These are phyloP conservation scores for Fragilaria radians DNA, from an alignment of 108 stramenopile genomes.

Conservation along the genomic window DNA sequence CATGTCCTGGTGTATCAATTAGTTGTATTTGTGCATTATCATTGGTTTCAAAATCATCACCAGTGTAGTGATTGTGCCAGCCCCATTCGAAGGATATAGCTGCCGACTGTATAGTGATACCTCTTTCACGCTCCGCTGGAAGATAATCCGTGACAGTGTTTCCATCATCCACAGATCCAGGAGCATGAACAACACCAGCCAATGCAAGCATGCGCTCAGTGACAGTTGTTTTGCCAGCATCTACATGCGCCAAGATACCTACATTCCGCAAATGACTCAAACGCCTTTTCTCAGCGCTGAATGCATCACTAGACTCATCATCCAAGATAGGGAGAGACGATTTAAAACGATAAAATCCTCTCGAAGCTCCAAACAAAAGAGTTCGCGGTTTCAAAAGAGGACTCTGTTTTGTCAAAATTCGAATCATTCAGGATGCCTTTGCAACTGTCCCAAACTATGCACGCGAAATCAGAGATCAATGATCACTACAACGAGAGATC, in stretches of 20 bases:
- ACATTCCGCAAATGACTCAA: slow-evolving; percentile 74
- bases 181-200: slow-evolving; percentile 67
- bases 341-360: not conserved
- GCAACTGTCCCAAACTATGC: no score
- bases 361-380: not conserved
- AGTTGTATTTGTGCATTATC: slow-evolving; percentile 49
- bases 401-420: not conserved
- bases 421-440: no score
- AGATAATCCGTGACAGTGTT: slow-evolving; percentile 97
- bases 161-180: slow-evolving; percentile 92
- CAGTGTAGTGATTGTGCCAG: slow-evolving; percentile 45
- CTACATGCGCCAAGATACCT: slow-evolving; percentile 98
- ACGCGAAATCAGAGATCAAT: no score
- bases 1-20: slow-evolving; percentile 99
- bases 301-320: not conserved
- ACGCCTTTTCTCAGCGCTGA: slow-evolving; percentile 27
- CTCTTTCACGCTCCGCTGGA: slow-evolving; percentile 94
- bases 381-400: not conserved
- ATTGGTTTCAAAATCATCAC: slow-evolving; percentile 31
- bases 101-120: slow-evolving; percentile 98
- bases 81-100: slow-evolving; percentile 93
- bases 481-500: no score
- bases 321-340: not conserved
- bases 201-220: slow-evolving; percentile 97
- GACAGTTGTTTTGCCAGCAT: slow-evolving; percentile 99